Percentiles rank a stretch among this genome's conserved stretches.
Conservation (phyloP, 345 rosid genomes). For the Gossypium turneri region DNA sequence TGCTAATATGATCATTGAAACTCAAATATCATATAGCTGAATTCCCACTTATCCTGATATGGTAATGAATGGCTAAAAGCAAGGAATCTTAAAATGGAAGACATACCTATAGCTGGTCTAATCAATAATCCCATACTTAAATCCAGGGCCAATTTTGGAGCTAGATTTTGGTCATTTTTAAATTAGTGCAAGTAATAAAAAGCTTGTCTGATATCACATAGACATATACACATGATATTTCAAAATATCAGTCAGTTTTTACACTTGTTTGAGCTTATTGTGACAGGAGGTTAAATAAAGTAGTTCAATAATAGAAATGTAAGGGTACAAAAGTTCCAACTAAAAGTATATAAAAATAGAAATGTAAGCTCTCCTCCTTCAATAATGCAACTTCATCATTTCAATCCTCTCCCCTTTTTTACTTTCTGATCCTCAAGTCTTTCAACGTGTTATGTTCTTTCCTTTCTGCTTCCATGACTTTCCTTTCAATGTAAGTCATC, state of each 20-base stretch:
- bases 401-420: neutral
- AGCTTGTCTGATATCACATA: neutral
- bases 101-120: neutral
- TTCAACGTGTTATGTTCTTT: slow-evolving; percentile 6
- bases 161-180: neutral
- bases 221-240: neutral
- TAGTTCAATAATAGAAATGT: neutral
- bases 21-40: neutral
- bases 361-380: neutral
- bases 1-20: neutral
- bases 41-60: neutral
- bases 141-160: neutral
- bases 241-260: neutral
- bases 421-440: neutral
- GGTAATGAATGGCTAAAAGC: neutral
- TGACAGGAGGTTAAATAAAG: neutral
- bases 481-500: neutral
- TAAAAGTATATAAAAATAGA: neutral
- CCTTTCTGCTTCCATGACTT: neutral
- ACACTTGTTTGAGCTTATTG: neutral
- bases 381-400: slow-evolving; percentile 13
- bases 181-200: neutral
- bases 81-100: neutral
- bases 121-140: neutral
- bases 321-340: neutral